phyloP scores from a whole-genome alignment of 2,329 filamentous ascomycete species.

The Stromatinia cepivora region DNA sequence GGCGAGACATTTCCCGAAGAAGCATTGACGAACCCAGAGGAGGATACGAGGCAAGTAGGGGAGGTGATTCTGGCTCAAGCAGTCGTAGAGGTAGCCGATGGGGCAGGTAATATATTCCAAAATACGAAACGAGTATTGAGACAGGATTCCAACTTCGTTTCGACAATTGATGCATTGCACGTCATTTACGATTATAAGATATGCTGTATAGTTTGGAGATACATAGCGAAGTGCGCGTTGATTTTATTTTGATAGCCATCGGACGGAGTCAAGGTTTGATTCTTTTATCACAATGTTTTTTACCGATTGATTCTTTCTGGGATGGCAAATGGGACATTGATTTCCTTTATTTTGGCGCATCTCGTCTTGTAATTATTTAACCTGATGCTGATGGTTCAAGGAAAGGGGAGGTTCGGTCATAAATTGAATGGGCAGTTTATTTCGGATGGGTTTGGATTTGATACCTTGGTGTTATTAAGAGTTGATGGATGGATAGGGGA shows the following conservation, averaged over 20 bases:
- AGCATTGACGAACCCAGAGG: constrained; percentile 54
- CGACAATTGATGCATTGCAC: constrained; percentile 34
- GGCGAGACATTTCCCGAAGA: constrained; percentile 54
- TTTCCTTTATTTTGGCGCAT: constrained; percentile 20
- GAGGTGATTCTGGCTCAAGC: constrained; percentile 38
- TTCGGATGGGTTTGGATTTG: constrained; percentile 33
- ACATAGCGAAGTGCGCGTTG: constrained; percentile 27
- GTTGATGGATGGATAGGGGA: constrained; percentile 8
- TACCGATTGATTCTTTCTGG: constrained; percentile 14
- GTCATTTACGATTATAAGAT: constrained; percentile 33
- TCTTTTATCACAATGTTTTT: constrained; percentile 23
- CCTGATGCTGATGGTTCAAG: neutral
- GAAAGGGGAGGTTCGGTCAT: constrained; percentile 23
- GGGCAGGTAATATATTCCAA: constrained; percentile 32
- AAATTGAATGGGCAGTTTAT: constrained; percentile 32
- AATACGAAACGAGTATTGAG: constrained; percentile 20
- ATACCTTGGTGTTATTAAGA: constrained; percentile 37
- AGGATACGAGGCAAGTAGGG: constrained; percentile 31
- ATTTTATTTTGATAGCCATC: constrained; percentile 23
- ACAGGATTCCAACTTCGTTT: constrained; percentile 29
- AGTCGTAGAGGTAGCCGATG: constrained; percentile 38
- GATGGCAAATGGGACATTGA: neutral
- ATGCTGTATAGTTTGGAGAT: constrained; percentile 25
- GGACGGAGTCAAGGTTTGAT: constrained; percentile 23
- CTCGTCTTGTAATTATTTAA: constrained; percentile 18